phyloP scores from a whole-genome alignment of 257 asterid genomes.

The Rhazya stricta region DNA sequence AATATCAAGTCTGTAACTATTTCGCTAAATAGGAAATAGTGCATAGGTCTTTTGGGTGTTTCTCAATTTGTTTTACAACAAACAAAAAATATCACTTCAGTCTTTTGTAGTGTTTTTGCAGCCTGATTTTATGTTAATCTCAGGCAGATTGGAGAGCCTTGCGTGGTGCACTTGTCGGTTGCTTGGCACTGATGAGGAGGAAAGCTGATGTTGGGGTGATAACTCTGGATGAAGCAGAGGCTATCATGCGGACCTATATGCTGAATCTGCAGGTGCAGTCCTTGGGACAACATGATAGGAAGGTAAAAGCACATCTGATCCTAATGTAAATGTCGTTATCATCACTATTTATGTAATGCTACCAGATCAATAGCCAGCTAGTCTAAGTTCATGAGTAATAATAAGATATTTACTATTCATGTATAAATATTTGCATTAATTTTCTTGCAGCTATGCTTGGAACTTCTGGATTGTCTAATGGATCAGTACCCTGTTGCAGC shows the following conservation, averaged over 20 bases:
- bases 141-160: slow-evolving; percentile 98
- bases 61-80: neutral
- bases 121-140: slow-evolving; percentile 28
- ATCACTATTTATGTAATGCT: neutral
- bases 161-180: slow-evolving; percentile 93
- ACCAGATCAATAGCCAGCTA: neutral
- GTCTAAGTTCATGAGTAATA: neutral
- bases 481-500: slow-evolving; percentile 54
- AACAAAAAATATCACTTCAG: slow-evolving; percentile 13
- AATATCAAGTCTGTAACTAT: neutral
- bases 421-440: neutral
- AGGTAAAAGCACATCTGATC: slow-evolving; percentile 39
- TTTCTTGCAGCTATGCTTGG: slow-evolving; percentile 78
- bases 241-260: slow-evolving; percentile 56
- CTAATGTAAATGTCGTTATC: neutral
- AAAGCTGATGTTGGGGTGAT: slow-evolving; percentile 55
- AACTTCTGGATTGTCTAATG: slow-evolving; percentile 81
- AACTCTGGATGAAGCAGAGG: slow-evolving; percentile 56
- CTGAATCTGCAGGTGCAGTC: slow-evolving; percentile 72
- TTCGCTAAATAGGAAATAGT: neutral
- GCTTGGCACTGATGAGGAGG: slow-evolving; percentile 81
- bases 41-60: neutral
- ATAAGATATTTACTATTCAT: neutral
- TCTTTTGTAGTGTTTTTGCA: neutral
- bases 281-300: slow-evolving; percentile 82